Conservation (phyloP, 352 stramenopile species). For the Pythium sp. region DNA sequence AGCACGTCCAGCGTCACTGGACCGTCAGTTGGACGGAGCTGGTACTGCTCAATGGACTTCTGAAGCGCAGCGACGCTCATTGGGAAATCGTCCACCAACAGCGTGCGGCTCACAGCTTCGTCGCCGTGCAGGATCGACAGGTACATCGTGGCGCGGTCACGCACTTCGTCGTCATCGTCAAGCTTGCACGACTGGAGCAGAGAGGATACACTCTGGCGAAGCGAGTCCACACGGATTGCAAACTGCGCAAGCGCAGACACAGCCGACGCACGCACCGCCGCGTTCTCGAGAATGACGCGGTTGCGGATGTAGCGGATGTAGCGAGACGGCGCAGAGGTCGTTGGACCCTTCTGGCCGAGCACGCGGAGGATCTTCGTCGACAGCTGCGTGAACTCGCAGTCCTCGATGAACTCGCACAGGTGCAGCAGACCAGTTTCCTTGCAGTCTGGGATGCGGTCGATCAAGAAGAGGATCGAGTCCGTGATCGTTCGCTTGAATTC, state of each 20-base stretch:
- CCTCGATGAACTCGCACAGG: slow-evolving; percentile 99
- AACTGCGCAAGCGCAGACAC: slow-evolving; percentile 97
- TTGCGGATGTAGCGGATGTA: slow-evolving; percentile 99
- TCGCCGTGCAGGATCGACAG: slow-evolving; percentile 73
- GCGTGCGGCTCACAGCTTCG: slow-evolving; percentile 41
- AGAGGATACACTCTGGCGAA: slow-evolving; percentile 92
- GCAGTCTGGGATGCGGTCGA: slow-evolving; percentile 95
- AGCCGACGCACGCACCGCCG: slow-evolving; percentile 94
- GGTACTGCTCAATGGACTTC: slow-evolving; percentile 88
- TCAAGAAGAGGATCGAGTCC: slow-evolving; percentile 96
- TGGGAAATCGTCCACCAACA: slow-evolving; percentile 77
- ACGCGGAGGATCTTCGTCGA: slow-evolving; percentile 95
- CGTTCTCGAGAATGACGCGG: slow-evolving; percentile 98
- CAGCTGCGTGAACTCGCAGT: slow-evolving; percentile 91
- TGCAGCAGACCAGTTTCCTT: slow-evolving; percentile 97
- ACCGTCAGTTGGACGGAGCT: slow-evolving; percentile 68
- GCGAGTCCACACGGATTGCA: slow-evolving; percentile 90
- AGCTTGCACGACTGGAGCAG: slow-evolving; percentile 94
- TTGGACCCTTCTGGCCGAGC: slow-evolving; percentile 93
- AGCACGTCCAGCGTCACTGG: slow-evolving; percentile 81
- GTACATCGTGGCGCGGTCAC: slow-evolving; percentile 90
- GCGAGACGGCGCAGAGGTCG: slow-evolving; percentile 90
- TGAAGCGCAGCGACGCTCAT: slow-evolving; percentile 71
- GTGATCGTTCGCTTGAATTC: slow-evolving; percentile 99
- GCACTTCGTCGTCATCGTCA: slow-evolving; percentile 98